Evolutionary conservation across 495 filamentous ascomycete species (phyloP), one percentile per base, ranked within the genome.

Genomic region (Penicillium bovifimosum): DNA sequence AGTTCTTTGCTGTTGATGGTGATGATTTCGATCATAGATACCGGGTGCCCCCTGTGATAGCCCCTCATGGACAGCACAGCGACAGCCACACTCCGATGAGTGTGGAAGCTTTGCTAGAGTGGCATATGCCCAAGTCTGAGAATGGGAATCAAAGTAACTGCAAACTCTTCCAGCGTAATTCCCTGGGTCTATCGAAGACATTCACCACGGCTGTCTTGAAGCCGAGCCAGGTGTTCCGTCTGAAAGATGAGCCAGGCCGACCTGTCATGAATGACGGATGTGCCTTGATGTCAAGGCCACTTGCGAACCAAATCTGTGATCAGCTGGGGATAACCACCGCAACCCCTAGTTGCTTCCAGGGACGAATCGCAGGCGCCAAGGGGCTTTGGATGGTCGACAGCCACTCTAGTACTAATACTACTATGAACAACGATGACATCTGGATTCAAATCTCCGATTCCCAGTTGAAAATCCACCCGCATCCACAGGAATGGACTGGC

Each of bases 241-340:
- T 72, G 28, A 31, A 41, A 11, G 68, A 78, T 47, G 44, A 50
- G 14, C 58, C 59, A 8, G 54, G 18, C n/a, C 52, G 57, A 6
- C 47, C 63, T 10, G 77, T 86, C 0, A 95, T 95, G 89, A 91
- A 91, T 54, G 88, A 95, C 59, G 88, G 89, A 5, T 88, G 88
- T 45, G 86, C 81, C 11, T 68, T 83, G 26, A 86, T 90, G 65
- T 93, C 89, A 0, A 71, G 74, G 32, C 64, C 65, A 4, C 74
- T 88, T 18, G 88, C 87, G 6, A 69, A 73, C 18, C 69, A 73
- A 32, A 77, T 92, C 11, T 77, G 78, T 8, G 72, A 84, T 31
- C 58, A 62, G 2, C 73, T 91, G 29, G 80, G 81, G 0, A 73
- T 90, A 6, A 58, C 72, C 3, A 65, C 74, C 0, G 74, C 76